Evolutionary conservation across 768 basidiomycete species (phyloP).

Genomic region (Porpolomopsis calyptriformis): DNA sequence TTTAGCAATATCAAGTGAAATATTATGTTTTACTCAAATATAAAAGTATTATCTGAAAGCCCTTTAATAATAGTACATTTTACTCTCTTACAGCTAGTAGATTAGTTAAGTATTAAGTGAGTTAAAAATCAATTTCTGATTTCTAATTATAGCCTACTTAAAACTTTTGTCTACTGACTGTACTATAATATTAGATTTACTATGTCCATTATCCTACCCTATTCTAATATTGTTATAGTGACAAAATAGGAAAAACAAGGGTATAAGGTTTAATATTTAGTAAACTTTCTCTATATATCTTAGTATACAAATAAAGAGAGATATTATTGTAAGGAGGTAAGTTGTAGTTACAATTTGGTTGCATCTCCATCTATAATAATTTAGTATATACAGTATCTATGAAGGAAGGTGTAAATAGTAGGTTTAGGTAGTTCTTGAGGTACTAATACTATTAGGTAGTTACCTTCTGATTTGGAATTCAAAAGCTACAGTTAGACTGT

Average conservation of each 20-base stretch:
- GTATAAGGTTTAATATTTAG: not conserved
- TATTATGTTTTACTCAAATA: too few species aligned
- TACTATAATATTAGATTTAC: not conserved
- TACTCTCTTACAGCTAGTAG: too few species aligned
- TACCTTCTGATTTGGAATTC: conserved; percentile 9
- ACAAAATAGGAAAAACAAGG: not conserved
- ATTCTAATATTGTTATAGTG: not conserved
- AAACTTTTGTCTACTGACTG: too few species aligned
- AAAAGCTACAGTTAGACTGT: conserved; percentile 9
- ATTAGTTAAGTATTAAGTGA: too few species aligned
- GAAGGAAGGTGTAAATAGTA: not conserved
- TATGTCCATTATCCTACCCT: conserved; percentile 1
- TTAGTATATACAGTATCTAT: not conserved
- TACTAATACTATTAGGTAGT: conserved; percentile 7
- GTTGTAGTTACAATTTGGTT: not conserved
- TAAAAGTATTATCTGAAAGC: too few species aligned
- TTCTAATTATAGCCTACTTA: too few species aligned
- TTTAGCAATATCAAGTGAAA: too few species aligned
- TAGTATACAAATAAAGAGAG: conserved; percentile 3
- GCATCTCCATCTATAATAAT: conserved; percentile 2
- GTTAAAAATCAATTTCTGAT: too few species aligned
- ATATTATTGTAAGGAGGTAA: conserved; percentile 1
- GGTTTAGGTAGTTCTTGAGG: conserved; percentile 1
- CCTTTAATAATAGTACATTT: too few species aligned
- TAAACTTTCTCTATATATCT: conserved; percentile 1